Percentiles rank a stretch among this genome's conserved stretches.
Evolutionary conservation across 2,329 filamentous ascomycete species (phyloP).

Genomic region (Sporothrix euskadiensis): DNA sequence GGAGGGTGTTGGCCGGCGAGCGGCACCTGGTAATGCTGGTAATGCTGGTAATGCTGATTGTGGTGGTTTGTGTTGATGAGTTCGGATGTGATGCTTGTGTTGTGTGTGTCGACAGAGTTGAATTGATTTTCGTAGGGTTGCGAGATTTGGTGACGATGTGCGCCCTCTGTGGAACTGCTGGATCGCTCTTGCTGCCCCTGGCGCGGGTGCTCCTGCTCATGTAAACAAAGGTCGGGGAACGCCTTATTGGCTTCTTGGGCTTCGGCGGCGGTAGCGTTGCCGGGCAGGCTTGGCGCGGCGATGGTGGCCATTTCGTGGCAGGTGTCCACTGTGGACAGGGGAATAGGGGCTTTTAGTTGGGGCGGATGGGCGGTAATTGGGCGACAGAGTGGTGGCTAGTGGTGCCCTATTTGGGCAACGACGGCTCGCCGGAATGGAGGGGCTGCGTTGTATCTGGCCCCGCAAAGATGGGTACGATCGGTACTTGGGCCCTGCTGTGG

Average conservation of each 20-base stretch:
- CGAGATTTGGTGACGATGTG: constrained; percentile 11
- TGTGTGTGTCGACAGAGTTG: neutral
- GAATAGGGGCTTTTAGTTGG: neutral
- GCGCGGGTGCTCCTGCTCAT: constrained; percentile 29
- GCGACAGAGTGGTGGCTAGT: neutral
- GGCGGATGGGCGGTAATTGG: neutral
- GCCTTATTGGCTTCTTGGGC: constrained; percentile 38
- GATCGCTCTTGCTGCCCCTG: constrained; percentile 26
- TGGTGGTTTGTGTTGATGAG: neutral
- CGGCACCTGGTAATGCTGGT: constrained; percentile 27
- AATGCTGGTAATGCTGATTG: constrained; percentile 25
- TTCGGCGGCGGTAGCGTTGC: constrained; percentile 26
- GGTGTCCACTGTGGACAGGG: constrained; percentile 11
- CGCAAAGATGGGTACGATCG: constrained; percentile 24
- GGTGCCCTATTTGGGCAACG: neutral
- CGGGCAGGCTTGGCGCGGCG: constrained; percentile 27
- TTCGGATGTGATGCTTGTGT: neutral
- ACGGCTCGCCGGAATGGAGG: constrained; percentile 23
- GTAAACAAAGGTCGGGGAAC: constrained; percentile 51
- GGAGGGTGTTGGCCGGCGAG: constrained; percentile 26
- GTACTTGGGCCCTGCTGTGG: constrained; percentile 22
- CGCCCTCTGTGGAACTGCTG: neutral
- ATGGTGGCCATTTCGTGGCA: neutral
- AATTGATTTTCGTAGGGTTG: neutral
- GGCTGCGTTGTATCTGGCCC: constrained; percentile 23